A percentile compares a stretch with the other conserved stretches of the same genome.
Conservation (phyloP, 306 rosid genomes). For the Ormosia semicastrata region DNA sequence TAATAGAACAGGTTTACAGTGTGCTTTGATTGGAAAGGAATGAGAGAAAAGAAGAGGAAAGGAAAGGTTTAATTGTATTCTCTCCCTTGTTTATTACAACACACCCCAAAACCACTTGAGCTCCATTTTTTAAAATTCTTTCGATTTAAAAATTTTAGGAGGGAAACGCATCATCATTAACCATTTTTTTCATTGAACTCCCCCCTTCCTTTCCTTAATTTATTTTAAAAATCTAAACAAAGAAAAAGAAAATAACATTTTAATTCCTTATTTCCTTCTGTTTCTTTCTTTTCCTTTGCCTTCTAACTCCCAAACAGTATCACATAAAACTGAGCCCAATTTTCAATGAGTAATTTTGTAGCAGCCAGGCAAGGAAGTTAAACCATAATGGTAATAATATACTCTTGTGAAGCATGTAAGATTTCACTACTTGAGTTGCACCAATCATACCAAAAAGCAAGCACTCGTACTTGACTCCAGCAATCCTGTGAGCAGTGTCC, state of each 20-base stretch:
- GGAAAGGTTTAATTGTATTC: not conserved
- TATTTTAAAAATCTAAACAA: not conserved
- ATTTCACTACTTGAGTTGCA: constrained; percentile 15
- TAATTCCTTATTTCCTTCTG: not conserved
- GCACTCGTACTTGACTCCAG: constrained; percentile 57
- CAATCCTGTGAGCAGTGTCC: constrained; percentile 42
- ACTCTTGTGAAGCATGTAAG: not conserved
- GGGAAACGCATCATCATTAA: not conserved
- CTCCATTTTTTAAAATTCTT: not conserved
- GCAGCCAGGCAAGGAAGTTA: not conserved
- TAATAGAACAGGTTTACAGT: not conserved
- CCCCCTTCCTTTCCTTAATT: not conserved
- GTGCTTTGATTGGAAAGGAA: not conserved
- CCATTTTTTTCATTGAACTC: not conserved
- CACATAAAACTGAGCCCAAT: not conserved
- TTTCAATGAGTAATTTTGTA: not conserved
- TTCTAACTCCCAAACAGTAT: not conserved
- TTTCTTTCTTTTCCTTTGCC: not conserved
- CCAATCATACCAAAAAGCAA: constrained; percentile 73
- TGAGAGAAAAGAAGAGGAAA: not conserved
- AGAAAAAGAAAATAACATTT: not conserved
- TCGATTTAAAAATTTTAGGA: not conserved
- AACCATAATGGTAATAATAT: not conserved
- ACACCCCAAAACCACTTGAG: not conserved
- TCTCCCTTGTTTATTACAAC: not conserved